Evolutionary conservation across 352 stramenopile species (phyloP), one percentile per base, ranked within the genome.

Genomic region (Phytopythium kandeliae): DNA sequence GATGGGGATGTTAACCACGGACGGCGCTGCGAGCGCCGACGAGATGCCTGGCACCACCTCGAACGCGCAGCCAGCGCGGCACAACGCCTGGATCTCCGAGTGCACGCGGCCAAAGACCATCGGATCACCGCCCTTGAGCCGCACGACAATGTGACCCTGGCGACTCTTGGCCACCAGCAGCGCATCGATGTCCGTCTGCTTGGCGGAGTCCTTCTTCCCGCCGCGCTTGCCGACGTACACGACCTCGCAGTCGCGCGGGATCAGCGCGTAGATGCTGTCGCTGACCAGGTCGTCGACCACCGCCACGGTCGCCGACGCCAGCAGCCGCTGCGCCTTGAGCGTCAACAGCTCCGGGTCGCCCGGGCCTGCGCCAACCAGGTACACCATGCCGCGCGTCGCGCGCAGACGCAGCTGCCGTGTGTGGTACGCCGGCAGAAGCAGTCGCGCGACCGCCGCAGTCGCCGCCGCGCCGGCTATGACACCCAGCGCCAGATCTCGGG

Each of bases 71-170:
- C 67, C 57, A 9, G 67, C 64, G 13, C 61, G 44, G 22, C 69
- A 68, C 6, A 88, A 54, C 37, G 77, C 58, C 11, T 69, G 77
- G 49, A 88, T 85, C 62, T 88, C 77, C 34, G 77, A 86, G 67
- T 84, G 73, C 26, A 88, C 74, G 54, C 77, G 75, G 48, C 72
- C 78, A 37, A 89, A 89, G 41, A 89, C 69, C 69, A 89, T 83
- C 11, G 78, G 75, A 51, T 89, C 78, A 22, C 78, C 78, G 48
- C 78, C 78, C 48, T 86, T 89, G 40, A 89, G 62, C 1, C 78
- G 72, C 37, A 86, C 74, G 26, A 89, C 78, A 19, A 86, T 58
- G 49, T 85, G 68, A 44, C 69, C 69, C 17, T 36, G 47, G 15
- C 65, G 72, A 64, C 68, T 69, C 45, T 79, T 81, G 47, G 57